Conservation (phyloP, 768 basidiomycete species). For the Hortiboletus campestris region DNA sequence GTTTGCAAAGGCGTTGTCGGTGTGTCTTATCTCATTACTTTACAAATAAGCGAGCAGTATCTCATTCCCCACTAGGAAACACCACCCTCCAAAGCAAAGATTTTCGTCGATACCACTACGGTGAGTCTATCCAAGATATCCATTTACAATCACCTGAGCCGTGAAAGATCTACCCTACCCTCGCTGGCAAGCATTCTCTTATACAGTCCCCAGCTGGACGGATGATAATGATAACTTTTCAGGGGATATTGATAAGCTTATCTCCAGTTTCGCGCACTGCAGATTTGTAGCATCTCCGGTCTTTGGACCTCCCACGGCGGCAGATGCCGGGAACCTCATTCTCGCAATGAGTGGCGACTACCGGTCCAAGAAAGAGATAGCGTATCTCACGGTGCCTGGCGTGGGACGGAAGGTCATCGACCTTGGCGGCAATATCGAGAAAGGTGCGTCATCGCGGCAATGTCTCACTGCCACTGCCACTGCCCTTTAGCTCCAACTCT, state of each 20-base stretch:
- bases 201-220: neutral
- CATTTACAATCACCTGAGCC: slow-evolving; percentile 6
- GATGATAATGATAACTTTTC: neutral
- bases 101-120: slow-evolving; percentile 86
- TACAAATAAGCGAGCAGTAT: neutral
- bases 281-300: slow-evolving; percentile 76
- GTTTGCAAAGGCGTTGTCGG: slow-evolving; percentile 59
- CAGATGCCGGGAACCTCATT: slow-evolving; percentile 63
- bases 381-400: slow-evolving; percentile 74
- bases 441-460: slow-evolving; percentile 45
- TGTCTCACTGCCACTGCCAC: neutral
- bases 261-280: slow-evolving; percentile 56
- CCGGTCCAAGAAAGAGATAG: slow-evolving; percentile 78
- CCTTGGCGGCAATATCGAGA: slow-evolving; percentile 83
- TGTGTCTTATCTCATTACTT: slow-evolving; percentile 24
- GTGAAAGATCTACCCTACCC: slow-evolving; percentile 52
- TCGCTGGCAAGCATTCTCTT: slow-evolving; percentile 39
- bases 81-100: slow-evolving; percentile 53
- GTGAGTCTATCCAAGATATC: slow-evolving; percentile 39
- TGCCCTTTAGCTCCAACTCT: slow-evolving; percentile 53
- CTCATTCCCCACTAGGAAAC: slow-evolving; percentile 30
- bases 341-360: slow-evolving; percentile 79
- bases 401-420: slow-evolving; percentile 77
- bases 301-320: slow-evolving; percentile 68
- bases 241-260: slow-evolving; percentile 69